phyloP scores from a whole-genome alignment of 352 stramenopile genomes.

The Phytophthora pini region DNA sequence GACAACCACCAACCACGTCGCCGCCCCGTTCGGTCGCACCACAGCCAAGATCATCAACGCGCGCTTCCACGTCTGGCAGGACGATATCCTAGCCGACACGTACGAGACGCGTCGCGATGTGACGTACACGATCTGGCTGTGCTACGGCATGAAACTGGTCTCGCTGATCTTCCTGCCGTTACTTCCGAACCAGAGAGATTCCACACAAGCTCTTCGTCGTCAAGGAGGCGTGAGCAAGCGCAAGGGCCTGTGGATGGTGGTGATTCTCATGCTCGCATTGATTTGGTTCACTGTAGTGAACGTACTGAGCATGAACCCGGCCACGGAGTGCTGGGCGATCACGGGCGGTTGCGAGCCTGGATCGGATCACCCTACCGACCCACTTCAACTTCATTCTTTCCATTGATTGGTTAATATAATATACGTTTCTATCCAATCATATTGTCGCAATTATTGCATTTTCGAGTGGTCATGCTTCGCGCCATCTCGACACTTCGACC shows the following conservation, averaged over 20 bases:
- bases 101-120: slow-evolving; percentile 58
- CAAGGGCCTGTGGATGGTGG: slow-evolving; percentile 44
- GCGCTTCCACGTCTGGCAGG: slow-evolving; percentile 57
- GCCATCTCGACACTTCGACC: slow-evolving; percentile 24
- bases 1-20: slow-evolving; percentile 57
- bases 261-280: slow-evolving; percentile 43
- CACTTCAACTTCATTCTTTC: slow-evolving; percentile 16
- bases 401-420: slow-evolving; percentile 10
- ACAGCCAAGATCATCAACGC: slow-evolving; percentile 66
- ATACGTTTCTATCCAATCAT: slow-evolving; percentile 22
- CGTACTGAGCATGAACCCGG: slow-evolving; percentile 59
- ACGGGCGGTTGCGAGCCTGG: slow-evolving; percentile 57
- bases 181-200: slow-evolving; percentile 50
- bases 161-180: slow-evolving; percentile 57
- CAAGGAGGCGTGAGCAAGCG: slow-evolving; percentile 49
- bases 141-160: slow-evolving; percentile 61
- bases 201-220: slow-evolving; percentile 43
- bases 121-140: slow-evolving; percentile 62
- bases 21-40: slow-evolving; percentile 50
- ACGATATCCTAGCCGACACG: slow-evolving; percentile 56
- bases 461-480: slow-evolving; percentile 34
- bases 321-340: slow-evolving; percentile 73
- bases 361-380: slow-evolving; percentile 3
- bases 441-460: slow-evolving; percentile 1
- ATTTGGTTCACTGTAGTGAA: slow-evolving; percentile 58